Evolutionary conservation across 2,329 filamentous ascomycete species (phyloP), one percentile per base, ranked within the genome.

Genomic region (Colletotrichum plurivorum): DNA sequence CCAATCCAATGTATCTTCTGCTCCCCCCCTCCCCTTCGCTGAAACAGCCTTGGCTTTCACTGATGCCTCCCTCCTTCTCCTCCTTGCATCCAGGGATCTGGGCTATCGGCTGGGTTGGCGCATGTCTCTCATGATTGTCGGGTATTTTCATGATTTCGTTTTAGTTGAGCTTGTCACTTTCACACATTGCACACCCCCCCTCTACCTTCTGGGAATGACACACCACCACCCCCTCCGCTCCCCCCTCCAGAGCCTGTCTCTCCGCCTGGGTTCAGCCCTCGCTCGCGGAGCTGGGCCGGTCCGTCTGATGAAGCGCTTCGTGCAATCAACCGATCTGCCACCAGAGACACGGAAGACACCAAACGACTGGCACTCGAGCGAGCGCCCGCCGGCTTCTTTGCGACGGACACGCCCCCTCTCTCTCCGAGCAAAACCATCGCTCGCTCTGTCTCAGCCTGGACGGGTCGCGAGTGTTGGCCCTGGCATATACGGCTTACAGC

Each of bases 281-380:
- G 22, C 5, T 36, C 39, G 18, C 51, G 31, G 51, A 53, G 16
- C 39, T 41, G 25, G 59, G n/a, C 52, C 22, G 62, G 62, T 43
- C 61, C 55, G 66, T 65, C 66, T 65, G 54, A 59, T 63, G 43
- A 59, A 59, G 20, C 41, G 41, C 53, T 7, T 5, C 18, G 22
- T 31, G 7, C 15, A 60, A 60, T 60, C 43, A 51, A 31, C 66
- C 52, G 66, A 69, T 66, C 55, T 61, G 55, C 43, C 31, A 9
- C 31, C 31, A 36, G 31, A 36, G 31, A 36, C 31, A 36, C 31
- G 31, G 31, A 36, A 36, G 22, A 36, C 31, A 36, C 31, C 31
- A 36, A 36, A 36, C 31, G 9, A 36, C 31, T 36, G 31, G 43
- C 36, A 46, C 59, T 52, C 13, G 43, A 54, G 49, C 59, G 59